Evolutionary conservation across 352 stramenopile genomes (phyloP).

Genomic region (Phytopythium mirpurense): DNA sequence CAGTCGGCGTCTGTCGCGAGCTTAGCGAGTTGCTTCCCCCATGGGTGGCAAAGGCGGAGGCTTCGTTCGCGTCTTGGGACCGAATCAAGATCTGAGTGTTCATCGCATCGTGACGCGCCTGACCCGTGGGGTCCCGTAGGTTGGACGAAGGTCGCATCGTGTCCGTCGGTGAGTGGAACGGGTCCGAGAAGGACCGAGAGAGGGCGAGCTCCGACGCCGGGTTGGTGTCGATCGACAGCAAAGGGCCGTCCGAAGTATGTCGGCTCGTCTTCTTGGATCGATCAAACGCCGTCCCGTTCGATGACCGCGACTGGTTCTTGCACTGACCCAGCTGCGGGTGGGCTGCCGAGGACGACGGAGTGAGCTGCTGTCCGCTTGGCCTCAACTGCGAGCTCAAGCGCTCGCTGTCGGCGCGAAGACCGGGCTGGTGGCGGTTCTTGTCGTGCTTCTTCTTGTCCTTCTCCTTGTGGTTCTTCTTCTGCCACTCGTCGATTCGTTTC

Average conservation of each 20-base stretch:
- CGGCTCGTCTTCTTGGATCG: slow-evolving; percentile 21
- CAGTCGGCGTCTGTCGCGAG: neutral
- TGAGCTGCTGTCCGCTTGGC: neutral
- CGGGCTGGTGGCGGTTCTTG: slow-evolving; percentile 48
- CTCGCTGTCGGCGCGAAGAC: slow-evolving; percentile 30
- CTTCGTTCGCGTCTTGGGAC: slow-evolving; percentile 36
- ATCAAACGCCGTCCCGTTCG: slow-evolving; percentile 23
- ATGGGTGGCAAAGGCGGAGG: neutral
- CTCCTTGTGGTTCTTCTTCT: slow-evolving; percentile 71
- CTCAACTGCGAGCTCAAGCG: neutral
- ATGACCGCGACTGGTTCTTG: slow-evolving; percentile 12
- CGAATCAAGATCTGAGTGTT: slow-evolving; percentile 40
- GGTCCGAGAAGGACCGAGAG: slow-evolving; percentile 57
- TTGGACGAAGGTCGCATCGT: slow-evolving; percentile 21
- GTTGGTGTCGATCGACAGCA: neutral
- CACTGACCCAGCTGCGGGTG: neutral
- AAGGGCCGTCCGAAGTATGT: slow-evolving; percentile 1
- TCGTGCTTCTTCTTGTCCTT: slow-evolving; percentile 78
- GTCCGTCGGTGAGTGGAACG: slow-evolving; percentile 46
- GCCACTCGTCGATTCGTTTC: slow-evolving; percentile 66
- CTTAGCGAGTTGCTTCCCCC: neutral
- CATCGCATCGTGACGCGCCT: slow-evolving; percentile 24
- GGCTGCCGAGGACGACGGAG: neutral
- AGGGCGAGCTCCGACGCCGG: slow-evolving; percentile 26
- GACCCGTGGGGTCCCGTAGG: slow-evolving; percentile 24